Base-by-base conservation (phyloP, 768 basidiomycete genomes). In the Russula lepida region DNA sequence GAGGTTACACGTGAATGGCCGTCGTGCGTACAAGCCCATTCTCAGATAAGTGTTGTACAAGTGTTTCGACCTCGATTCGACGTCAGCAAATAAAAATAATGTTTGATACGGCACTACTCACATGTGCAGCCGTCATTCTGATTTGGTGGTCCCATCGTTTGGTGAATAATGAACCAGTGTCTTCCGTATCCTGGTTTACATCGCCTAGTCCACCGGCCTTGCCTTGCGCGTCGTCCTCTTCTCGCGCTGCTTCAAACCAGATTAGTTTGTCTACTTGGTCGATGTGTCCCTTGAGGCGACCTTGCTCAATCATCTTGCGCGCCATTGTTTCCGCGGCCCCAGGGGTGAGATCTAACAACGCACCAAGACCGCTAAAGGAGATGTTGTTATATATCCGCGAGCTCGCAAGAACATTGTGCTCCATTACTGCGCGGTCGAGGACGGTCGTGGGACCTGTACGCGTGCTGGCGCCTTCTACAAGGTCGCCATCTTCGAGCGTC, bases 351-450 rank as follows among this genome's bases (percentile, higher is more conserved):
- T 93, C 91, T 50, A 99, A 79, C 17, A 98, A 76, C 1, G 89
- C 84, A 23, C 97, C 97, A 11, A 98, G 75, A n/a, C 95, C 97
- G 28, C 82, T 77, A 74, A 98, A 98, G 28, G 92, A 91, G 75
- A 99, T 97, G 68, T 98, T 98, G 71, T 92, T 93, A 72, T 98
- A 99, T 54, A 98, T 93, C 69, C 94, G 92, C 3, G 94, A 95
- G 72, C 93, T 94, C 4, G 95, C 93, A 63, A 98, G 83, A 11
- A 99, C 79, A 72, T 99, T 99, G 75, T 99, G 97, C 71, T 99
- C 97, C 88, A 98, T 92, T 49, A 99, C 94, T 6, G 97, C 97
- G 49, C 95, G 84, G 72, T 98, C 97, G 46, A 99, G 81, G 21
- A 99, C 95, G 11, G 95, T 98, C 6, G 92, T 86, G 3, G 97